phyloP scores from a whole-genome alignment of 768 basidiomycete species.

The Lactifluus pinguis region DNA sequence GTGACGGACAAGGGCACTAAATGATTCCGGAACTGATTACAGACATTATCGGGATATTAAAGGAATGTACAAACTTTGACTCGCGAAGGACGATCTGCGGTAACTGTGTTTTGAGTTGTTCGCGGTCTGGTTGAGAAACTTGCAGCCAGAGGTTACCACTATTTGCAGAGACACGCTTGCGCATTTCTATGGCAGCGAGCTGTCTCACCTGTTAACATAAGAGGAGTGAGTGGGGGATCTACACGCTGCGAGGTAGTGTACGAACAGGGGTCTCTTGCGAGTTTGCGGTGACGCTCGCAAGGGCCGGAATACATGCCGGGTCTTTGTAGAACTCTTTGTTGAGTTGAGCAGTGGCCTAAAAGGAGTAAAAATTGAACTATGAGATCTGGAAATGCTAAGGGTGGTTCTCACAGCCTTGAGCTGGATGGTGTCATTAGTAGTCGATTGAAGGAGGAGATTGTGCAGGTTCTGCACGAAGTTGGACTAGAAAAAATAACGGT shows the following conservation, averaged over 20 bases:
- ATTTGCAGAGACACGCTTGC: conserved; percentile 80
- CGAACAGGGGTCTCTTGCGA: conserved; percentile 79
- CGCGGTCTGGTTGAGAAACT: conserved; percentile 56
- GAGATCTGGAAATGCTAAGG: conserved; percentile 10
- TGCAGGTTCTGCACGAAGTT: conserved; percentile 75
- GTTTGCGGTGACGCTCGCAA: conserved; percentile 78
- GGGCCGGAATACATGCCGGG: conserved; percentile 81
- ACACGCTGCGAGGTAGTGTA: conserved; percentile 14
- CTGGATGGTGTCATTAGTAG: conserved; percentile 78
- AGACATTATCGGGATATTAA: conserved; percentile 4
- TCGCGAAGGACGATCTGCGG: conserved; percentile 73
- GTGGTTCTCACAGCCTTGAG: conserved; percentile 71
- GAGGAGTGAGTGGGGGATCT: neutral
- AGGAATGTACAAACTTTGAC: conserved; percentile 46
- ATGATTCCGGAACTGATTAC: conserved; percentile 11
- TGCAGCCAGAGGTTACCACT: conserved; percentile 78
- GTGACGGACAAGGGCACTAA: conserved; percentile 84
- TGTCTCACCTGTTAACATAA: conserved; percentile 67
- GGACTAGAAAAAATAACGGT: conserved; percentile 33
- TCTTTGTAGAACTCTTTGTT: conserved; percentile 92
- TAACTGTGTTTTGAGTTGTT: conserved; percentile 77
- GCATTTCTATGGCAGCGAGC: conserved; percentile 91
- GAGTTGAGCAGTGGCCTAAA: conserved; percentile 81
- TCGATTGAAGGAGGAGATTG: conserved; percentile 75
- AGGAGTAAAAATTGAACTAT: neutral